Evolutionary conservation across 2,329 filamentous ascomycete species (phyloP).

Genomic region (Aspergillaceae sp.): DNA sequence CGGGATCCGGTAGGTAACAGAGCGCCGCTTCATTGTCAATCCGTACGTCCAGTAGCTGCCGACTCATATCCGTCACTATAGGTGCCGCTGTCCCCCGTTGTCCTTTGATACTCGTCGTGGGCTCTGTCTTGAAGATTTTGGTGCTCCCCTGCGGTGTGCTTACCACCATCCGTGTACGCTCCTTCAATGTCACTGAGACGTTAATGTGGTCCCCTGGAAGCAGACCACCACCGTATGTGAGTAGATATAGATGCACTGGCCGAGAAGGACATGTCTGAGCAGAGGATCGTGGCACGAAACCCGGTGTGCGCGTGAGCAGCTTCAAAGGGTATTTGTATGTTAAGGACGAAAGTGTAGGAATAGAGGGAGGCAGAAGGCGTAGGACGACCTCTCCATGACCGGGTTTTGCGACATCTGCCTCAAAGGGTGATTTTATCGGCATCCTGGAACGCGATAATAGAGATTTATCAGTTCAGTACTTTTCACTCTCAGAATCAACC

Average conservation of each 20-base stretch:
- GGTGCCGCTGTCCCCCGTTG: slow-evolving; percentile 32
- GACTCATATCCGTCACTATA: slow-evolving; percentile 31
- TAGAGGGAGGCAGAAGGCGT: slow-evolving; percentile 60
- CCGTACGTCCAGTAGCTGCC: slow-evolving; percentile 42
- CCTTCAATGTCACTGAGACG: slow-evolving; percentile 58
- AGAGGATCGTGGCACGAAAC: slow-evolving; percentile 46
- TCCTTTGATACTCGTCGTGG: slow-evolving; percentile 16
- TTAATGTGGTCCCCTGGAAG: slow-evolving; percentile 78
- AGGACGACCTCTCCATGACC: slow-evolving; percentile 73
- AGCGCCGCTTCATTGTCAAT: slow-evolving; percentile 44
- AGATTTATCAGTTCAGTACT: neutral
- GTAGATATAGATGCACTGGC: slow-evolving; percentile 73
- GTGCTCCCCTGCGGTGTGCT: slow-evolving; percentile 68
- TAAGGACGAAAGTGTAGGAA: slow-evolving; percentile 63
- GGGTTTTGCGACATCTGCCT: slow-evolving; percentile 60
- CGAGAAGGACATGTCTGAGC: slow-evolving; percentile 26
- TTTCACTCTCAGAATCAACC: too few relatives aligned
- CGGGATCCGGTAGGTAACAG: slow-evolving; percentile 74
- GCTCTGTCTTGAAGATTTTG: slow-evolving; percentile 80
- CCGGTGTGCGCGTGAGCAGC: slow-evolving; percentile 69
- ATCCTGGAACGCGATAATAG: slow-evolving; percentile 12
- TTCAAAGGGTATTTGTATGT: slow-evolving; percentile 94
- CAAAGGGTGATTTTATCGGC: slow-evolving; percentile 59
- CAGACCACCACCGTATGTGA: slow-evolving; percentile 90
- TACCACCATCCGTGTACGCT: slow-evolving; percentile 56